phyloP scores from a whole-genome alignment of 2,329 filamentous ascomycete genomes.

The Leptographium lundbergii region DNA sequence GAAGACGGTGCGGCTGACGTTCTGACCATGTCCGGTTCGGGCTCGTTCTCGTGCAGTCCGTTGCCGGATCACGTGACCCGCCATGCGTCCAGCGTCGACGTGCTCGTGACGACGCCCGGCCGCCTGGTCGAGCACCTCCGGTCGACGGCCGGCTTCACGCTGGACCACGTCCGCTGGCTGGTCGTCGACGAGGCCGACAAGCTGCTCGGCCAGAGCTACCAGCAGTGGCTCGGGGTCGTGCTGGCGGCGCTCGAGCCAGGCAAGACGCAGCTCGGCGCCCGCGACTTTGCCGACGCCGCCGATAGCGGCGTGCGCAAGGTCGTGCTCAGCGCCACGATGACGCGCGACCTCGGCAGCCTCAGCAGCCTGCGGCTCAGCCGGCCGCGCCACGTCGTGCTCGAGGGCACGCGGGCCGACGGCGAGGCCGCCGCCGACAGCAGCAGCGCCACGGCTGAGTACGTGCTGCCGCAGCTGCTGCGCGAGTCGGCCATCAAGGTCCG shows the following conservation, averaged over 20 bases:
- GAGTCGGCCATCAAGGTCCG: constrained; percentile 58
- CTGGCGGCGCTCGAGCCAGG: constrained; percentile 42
- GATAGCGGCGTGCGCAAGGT: constrained; percentile 58
- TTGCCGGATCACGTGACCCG: constrained; percentile 43
- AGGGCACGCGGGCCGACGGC: constrained; percentile 32
- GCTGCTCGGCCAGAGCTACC: constrained; percentile 79
- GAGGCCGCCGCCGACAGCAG: constrained; percentile 15
- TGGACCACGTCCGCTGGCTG: constrained; percentile 73
- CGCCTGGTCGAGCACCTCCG: constrained; percentile 83
- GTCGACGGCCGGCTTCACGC: constrained; percentile 67
- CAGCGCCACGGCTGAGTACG: constrained; percentile 18
- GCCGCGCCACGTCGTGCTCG: constrained; percentile 65
- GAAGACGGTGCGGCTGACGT: no score
- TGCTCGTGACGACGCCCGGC: constrained; percentile 85
- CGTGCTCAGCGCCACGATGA: constrained; percentile 86
- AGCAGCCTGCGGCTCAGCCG: constrained; percentile 58
- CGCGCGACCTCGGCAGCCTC: constrained; percentile 69
- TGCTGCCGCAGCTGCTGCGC: constrained; percentile 47
- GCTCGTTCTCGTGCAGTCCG: constrained; percentile 18
- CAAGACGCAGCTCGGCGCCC: constrained; percentile 29
- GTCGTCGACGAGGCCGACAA: constrained; percentile 92
- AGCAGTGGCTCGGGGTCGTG: constrained; percentile 72
- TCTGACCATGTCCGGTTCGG: no score
- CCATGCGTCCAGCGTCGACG: constrained; percentile 63
- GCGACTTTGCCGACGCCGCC: constrained; percentile 40